Conservation (phyloP, 2,329 filamentous ascomycete genomes). For the Ceratocystis eucalypticola region DNA sequence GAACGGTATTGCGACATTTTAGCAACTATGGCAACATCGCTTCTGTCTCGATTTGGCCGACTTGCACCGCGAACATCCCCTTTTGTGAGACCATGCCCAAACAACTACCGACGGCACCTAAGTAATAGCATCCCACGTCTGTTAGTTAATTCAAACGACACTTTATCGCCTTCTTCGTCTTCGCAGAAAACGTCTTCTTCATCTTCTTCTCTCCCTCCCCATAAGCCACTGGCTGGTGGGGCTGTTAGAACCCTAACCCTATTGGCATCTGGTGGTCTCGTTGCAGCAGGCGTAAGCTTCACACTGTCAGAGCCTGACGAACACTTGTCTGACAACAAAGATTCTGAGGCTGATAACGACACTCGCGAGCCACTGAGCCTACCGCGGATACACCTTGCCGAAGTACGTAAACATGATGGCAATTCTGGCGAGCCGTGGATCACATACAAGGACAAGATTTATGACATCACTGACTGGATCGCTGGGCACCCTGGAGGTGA, state of each 20-base stretch:
- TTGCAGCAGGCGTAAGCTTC: constrained; percentile 12
- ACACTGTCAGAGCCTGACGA: constrained; percentile 14
- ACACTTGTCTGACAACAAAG: background rate
- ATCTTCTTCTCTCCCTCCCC: background rate
- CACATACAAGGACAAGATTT: constrained; percentile 49
- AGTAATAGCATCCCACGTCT: background rate
- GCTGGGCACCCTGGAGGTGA: constrained; percentile 52
- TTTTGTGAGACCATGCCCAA: constrained; percentile 15
- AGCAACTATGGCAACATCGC: constrained; percentile 19
- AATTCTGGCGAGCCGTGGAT: constrained; percentile 47
- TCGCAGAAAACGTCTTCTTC: background rate
- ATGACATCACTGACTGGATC: constrained; percentile 59
- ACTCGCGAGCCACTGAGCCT: constrained; percentile 29
- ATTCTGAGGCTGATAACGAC: background rate
- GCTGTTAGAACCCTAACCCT: constrained; percentile 19
- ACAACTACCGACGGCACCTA: constrained; percentile 9
- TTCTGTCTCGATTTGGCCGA: constrained; percentile 18
- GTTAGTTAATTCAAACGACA: background rate
- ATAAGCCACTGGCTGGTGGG: background rate
- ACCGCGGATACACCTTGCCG: constrained; percentile 37
- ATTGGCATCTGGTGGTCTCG: constrained; percentile 16
- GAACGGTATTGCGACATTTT: constrained; percentile 9
- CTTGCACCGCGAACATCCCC: constrained; percentile 9
- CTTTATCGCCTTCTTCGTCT: background rate
- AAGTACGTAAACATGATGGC: constrained; percentile 40